Evolutionary conservation across 331 rosid genomes (phyloP).

Genomic region (Dryas integrifolia): DNA sequence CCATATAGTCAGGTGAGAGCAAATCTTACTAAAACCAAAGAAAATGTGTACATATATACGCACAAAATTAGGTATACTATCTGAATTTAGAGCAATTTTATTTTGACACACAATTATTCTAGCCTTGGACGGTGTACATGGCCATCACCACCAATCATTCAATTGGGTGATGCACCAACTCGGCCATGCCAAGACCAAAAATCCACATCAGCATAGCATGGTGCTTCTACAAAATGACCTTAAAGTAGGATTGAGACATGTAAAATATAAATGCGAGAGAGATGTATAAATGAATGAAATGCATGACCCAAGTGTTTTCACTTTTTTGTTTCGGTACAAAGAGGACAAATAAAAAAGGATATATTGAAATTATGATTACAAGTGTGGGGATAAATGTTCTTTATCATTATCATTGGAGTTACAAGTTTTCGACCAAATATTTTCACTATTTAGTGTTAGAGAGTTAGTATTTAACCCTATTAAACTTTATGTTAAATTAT

Average conservation of each 20-base stretch:
- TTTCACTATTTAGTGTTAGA: too few relatives aligned
- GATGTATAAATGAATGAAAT: background rate
- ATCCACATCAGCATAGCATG: background rate
- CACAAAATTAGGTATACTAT: background rate
- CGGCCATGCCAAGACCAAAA: slow-evolving; percentile 13
- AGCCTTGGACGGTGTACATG: slow-evolving; percentile 20
- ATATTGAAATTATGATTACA: too few relatives aligned
- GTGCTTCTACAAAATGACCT: too few relatives aligned
- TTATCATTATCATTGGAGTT: too few relatives aligned
- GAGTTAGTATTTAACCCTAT: too few relatives aligned
- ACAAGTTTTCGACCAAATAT: too few relatives aligned
- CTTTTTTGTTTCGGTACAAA: too few relatives aligned
- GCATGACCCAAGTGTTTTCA: background rate
- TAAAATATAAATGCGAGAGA: background rate
- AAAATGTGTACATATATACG: slow-evolving; percentile 7
- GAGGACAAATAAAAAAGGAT: too few relatives aligned
- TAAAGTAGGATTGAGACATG: too few relatives aligned
- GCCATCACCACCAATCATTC: slow-evolving; percentile 7
- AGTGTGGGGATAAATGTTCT: too few relatives aligned
- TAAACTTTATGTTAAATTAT: too few relatives aligned
- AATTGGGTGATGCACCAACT: slow-evolving; percentile 12
- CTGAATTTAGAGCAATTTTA: slow-evolving; percentile 9
- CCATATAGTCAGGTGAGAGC: background rate
- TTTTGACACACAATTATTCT: background rate
- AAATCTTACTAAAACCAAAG: slow-evolving; percentile 18